Base-by-base conservation (phyloP, 225 moss, liverwort and hornwort genomes). In the Pleurozium schreberi region DNA sequence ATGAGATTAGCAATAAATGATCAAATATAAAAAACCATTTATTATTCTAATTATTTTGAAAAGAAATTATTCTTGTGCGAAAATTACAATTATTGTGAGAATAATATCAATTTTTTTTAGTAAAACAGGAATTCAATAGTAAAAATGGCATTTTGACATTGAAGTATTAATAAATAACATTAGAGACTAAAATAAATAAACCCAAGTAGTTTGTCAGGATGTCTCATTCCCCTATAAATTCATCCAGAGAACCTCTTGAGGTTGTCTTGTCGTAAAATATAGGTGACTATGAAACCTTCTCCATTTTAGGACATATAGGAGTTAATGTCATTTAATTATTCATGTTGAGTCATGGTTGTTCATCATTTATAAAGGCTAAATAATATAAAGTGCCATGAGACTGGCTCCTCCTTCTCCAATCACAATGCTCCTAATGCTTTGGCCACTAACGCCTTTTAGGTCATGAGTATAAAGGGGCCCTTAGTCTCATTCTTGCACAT, bases 321-420 rank as follows among this genome's bases (percentile, higher is more conserved):
- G 0, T 75, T 0, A 0, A 31, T 33, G 2, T 20, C 7, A 33
- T 49, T 49, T 12, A 18, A 74, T 31, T 12, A 49, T 75, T 33
- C 19, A 49, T 49, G 47, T 74, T 74, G 20, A 50, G 7, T 8
- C 33, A 49, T 75, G 1, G 12, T 33, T 1, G 22, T 2, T 49
- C 5, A 12, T 74, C 19, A 49, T 19, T 49, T 31, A 74, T 74
- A 31, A 31, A 12, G 2, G 9, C 47, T 49, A 47, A 4, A n/a
- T n/a, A n/a, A n/a, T 74, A 2, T 74, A 49, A 19, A 49, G 7
- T 31, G 49, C 19, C 4, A 1, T 31, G 31, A 3, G 33, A 21
- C 4, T 33, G 0, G 0, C 0, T 4, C 0, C 3, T 12, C 33
- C 0, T 19, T 49, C 3, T 69, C 68, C 1, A 33, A 33, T 75